Evolutionary conservation across 345 rosid species (phyloP).

Genomic region (Tarenaya hassleriana): DNA sequence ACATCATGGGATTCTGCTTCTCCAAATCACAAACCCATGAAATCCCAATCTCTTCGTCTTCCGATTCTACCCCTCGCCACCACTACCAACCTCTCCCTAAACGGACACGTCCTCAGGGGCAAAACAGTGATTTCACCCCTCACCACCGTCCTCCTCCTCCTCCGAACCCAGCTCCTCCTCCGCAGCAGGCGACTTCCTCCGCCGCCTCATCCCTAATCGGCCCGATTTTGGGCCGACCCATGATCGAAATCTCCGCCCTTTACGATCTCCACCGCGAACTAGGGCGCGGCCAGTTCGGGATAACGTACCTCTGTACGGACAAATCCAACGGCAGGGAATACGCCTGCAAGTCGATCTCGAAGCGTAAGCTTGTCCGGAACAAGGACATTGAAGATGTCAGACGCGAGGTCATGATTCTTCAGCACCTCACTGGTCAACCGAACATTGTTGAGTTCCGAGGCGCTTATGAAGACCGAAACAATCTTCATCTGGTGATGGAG

Average conservation of each 20-base stretch:
- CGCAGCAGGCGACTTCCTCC: neutral
- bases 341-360: constrained; percentile 85
- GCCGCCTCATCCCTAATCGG: constrained; percentile 39
- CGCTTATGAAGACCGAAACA: constrained; percentile 61
- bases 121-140: constrained; percentile 4
- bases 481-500: constrained; percentile 79
- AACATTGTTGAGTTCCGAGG: constrained; percentile 82
- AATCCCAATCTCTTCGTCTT: constrained; percentile 52
- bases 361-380: constrained; percentile 40
- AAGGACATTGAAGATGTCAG: constrained; percentile 60
- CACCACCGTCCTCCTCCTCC: constrained; percentile 5
- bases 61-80: constrained; percentile 36
- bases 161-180: constrained; percentile 15
- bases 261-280: constrained; percentile 60
- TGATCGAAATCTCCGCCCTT: constrained; percentile 42
- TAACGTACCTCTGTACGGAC: constrained; percentile 66
- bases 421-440: constrained; percentile 84
- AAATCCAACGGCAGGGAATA: constrained; percentile 50
- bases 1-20: constrained; percentile 49
- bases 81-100: constrained; percentile 26
- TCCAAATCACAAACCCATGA: constrained; percentile 35
- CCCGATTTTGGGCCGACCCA: constrained; percentile 51
- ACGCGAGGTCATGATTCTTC: constrained; percentile 66
- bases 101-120: constrained; percentile 15
- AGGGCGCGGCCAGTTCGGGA: constrained; percentile 80